Evolutionary conservation across 805 yeast genomes (phyloP).

Genomic region (Saccharomycopsis sp.): DNA sequence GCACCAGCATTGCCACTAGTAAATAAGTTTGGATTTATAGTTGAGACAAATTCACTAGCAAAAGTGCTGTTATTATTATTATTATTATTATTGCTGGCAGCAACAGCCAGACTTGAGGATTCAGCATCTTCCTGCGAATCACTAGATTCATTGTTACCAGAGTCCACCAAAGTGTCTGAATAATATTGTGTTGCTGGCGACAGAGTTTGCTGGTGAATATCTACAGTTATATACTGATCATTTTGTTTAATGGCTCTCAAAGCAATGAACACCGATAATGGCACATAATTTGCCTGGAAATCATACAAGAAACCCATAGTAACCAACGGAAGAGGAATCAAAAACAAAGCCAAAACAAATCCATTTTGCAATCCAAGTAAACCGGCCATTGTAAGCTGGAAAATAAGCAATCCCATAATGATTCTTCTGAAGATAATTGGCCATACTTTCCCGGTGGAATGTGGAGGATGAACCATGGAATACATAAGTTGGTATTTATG

Average conservation of each 20-base stretch:
- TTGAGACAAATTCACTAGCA: conserved; percentile 16
- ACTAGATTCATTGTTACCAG: background rate
- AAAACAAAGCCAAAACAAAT: conserved; percentile 60
- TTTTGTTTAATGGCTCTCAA: conserved; percentile 62
- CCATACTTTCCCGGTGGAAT: conserved; percentile 96
- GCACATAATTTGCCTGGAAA: conserved; percentile 74
- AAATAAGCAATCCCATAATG: conserved; percentile 69
- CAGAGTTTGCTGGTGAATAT: conserved; percentile 21
- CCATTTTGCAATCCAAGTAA: conserved; percentile 78
- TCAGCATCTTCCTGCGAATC: background rate
- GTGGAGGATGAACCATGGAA: conserved; percentile 91
- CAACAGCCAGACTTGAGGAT: background rate
- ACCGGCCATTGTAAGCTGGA: conserved; percentile 92
- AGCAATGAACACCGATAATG: conserved; percentile 80
- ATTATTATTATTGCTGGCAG: background rate
- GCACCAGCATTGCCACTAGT: background rate
- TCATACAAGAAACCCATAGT: conserved; percentile 67
- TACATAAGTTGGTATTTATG: conserved; percentile 87
- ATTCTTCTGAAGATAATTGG: conserved; percentile 81
- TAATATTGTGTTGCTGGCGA: conserved; percentile 14
- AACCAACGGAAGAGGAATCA: conserved; percentile 70
- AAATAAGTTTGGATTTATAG: conserved; percentile 17
- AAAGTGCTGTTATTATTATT: conserved; percentile 2
- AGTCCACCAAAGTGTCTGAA: conserved; percentile 5
- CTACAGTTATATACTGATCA: conserved; percentile 5